Evolutionary conservation across 2,329 filamentous ascomycete species (phyloP).

Genomic region (Chrysoporthe cubensis): DNA sequence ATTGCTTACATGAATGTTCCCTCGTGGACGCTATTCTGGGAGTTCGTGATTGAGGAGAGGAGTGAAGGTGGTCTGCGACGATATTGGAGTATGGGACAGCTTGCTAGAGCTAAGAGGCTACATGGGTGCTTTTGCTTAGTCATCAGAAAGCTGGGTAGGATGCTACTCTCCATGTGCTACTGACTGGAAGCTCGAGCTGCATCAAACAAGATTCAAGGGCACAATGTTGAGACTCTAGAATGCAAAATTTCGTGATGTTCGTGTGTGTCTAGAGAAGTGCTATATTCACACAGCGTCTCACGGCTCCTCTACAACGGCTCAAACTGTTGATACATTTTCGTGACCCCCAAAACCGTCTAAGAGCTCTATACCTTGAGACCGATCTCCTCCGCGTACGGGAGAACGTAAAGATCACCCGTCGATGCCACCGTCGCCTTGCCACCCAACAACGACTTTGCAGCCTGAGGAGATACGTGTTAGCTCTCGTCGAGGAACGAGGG

Average conservation of each 20-base stretch:
- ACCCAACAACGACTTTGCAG: conserved; percentile 84
- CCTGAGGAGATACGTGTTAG: conserved; percentile 56
- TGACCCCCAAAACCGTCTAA: conserved; percentile 31
- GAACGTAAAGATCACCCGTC: conserved; percentile 87
- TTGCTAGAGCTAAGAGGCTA: conserved; percentile 3
- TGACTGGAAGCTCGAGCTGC: not conserved
- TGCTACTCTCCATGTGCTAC: not conserved
- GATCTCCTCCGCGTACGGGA: conserved; percentile 93
- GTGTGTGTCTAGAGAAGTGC: conserved; percentile 40
- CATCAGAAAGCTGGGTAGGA: not conserved
- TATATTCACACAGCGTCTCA: conserved; percentile 50
- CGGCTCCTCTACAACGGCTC: conserved; percentile 44
- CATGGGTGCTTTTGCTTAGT: conserved; percentile 7
- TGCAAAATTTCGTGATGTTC: conserved; percentile 29
- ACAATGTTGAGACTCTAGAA: not conserved
- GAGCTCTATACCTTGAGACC: conserved; percentile 84
- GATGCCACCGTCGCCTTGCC: conserved; percentile 87
- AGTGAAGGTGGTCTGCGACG: conserved; percentile 2
- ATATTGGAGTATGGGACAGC: conserved; percentile 33
- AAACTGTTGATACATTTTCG: conserved; percentile 49
- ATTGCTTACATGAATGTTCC: not conserved
- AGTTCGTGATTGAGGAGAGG: conserved; percentile 6
- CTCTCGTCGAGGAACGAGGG: conserved; percentile 1
- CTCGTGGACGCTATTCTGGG: not conserved
- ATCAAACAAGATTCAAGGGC: not conserved